Conservation (phyloP, 495 filamentous ascomycete genomes). For the Melanomma pulvis-pyrius region DNA sequence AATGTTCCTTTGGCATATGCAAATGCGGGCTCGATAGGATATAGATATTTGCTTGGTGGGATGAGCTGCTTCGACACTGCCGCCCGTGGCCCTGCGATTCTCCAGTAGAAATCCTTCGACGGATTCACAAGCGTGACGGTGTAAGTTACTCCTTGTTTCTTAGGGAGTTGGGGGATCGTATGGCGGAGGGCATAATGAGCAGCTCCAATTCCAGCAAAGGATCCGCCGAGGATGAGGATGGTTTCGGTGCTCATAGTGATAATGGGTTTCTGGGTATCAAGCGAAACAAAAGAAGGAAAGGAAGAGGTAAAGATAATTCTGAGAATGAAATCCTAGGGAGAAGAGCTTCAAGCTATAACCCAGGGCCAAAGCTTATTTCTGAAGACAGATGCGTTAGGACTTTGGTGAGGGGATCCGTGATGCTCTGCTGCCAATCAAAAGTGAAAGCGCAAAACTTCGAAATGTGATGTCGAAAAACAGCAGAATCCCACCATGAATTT, state of each 20-base stretch:
- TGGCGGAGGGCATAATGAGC: slow-evolving; percentile 63
- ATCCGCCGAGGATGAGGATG: slow-evolving; percentile 68
- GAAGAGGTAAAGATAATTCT: not conserved
- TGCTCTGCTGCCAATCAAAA: not conserved
- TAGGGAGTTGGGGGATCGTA: slow-evolving; percentile 45
- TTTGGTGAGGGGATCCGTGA: slow-evolving; percentile 19
- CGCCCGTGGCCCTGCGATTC: slow-evolving; percentile 54
- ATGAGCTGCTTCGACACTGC: slow-evolving; percentile 51
- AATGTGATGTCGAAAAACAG: not conserved
- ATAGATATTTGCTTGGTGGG: slow-evolving; percentile 49
- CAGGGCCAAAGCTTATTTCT: not conserved
- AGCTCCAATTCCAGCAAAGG: slow-evolving; percentile 58
- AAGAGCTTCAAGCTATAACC: not conserved
- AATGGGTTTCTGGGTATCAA: slow-evolving; percentile 12
- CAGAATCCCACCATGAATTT: not conserved
- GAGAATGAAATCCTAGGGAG: not conserved
- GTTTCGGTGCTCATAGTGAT: slow-evolving; percentile 28
- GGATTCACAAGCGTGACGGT: slow-evolving; percentile 61
- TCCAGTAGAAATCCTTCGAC: slow-evolving; percentile 56
- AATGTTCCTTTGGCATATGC: slow-evolving; percentile 53
- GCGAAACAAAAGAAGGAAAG: not conserved
- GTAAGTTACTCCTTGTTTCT: slow-evolving; percentile 45
- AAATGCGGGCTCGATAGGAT: slow-evolving; percentile 57
- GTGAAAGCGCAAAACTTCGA: not conserved
- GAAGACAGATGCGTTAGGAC: slow-evolving; percentile 18